Evolutionary conservation across 139 green algal genomes (phyloP).

Genomic region (Diplosphaera chodatii): DNA sequence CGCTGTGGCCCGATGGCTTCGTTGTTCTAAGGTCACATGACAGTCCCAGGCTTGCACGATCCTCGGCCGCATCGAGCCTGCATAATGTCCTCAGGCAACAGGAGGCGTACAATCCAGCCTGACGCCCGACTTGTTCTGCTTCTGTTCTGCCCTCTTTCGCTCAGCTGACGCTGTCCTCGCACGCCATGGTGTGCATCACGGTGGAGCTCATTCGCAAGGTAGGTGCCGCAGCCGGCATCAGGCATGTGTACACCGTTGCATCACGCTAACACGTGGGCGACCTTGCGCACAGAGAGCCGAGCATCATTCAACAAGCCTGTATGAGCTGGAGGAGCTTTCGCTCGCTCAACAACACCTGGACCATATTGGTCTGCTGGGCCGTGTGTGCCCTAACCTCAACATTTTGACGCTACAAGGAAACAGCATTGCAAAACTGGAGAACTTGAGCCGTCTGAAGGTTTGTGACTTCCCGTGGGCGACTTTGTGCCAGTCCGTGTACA

Average conservation of each 20-base stretch:
- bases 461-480: neutral
- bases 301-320: slow-evolving; percentile 84
- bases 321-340: slow-evolving; percentile 78
- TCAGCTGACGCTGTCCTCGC: too few relatives aligned
- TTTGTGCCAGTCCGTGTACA: neutral
- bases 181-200: neutral
- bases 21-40: too few relatives aligned
- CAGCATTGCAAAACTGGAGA: slow-evolving; percentile 78
- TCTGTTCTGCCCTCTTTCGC: too few relatives aligned
- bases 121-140: too few relatives aligned
- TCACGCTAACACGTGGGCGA: too few relatives aligned
- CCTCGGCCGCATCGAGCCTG: too few relatives aligned
- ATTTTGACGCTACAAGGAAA: slow-evolving; percentile 95
- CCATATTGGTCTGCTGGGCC: slow-evolving; percentile 72
- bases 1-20: too few relatives aligned
- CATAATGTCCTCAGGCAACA: too few relatives aligned
- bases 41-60: too few relatives aligned
- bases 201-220: neutral
- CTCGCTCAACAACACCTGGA: slow-evolving; percentile 88
- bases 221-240: too few relatives aligned
- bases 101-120: too few relatives aligned
- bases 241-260: too few relatives aligned
- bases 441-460: slow-evolving; percentile 84
- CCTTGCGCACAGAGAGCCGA: slow-evolving; percentile 68
- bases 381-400: slow-evolving; percentile 67